Base-by-base conservation (phyloP, 192 early-diverging fungal genomes). In the Mortierella hygrophila region DNA sequence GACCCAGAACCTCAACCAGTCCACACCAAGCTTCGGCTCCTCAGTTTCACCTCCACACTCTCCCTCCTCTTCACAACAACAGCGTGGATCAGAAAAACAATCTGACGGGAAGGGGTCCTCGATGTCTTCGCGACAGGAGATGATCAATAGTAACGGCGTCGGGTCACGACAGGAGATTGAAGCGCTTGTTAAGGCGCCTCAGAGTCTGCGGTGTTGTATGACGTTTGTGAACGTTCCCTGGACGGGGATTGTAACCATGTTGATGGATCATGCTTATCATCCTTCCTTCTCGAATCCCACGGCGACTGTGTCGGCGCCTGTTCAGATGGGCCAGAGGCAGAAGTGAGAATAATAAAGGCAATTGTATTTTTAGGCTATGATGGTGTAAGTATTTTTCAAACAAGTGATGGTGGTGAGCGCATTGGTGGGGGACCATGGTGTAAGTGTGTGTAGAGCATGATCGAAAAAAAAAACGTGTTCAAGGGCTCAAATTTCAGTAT, bases 201-300 rank as follows among this genome's bases (percentile, higher is more conserved):
- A 95, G 88, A 92, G 92, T 41, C 85, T 97, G 75, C 90, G 90
- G 72, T 96, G 96, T 82, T 95, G 94, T 79, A 96, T 97, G 96
- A 97, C 97, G 54, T 96, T 95, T 93, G 95, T 97, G 42, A 97
- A 95, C 89, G 94, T 97, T n/a, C 97, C 96, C 26, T 97, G 97
- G 97, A 94, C 94, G 82, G 93, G 93, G 71, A 96, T 97, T 74
- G 95, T 41, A 6, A 72, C 49, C 29, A 32, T 81, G 46, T 42
- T 86, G 35, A 78, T 86, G 84, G 78, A 86, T 41, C 76, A 86
- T 47, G 84, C 84, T 21, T 78, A 86, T 49, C 72, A 42, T 54
- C 60, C 60, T 32, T 65, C 60, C 11, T 65, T 65, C 23, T 65
- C 60, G 18, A 52, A 52, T 21, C 49, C 49, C 4, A 16, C 16